Base-by-base conservation (phyloP, 2,329 filamentous ascomycete species). In the Colletotrichum liriopes region DNA sequence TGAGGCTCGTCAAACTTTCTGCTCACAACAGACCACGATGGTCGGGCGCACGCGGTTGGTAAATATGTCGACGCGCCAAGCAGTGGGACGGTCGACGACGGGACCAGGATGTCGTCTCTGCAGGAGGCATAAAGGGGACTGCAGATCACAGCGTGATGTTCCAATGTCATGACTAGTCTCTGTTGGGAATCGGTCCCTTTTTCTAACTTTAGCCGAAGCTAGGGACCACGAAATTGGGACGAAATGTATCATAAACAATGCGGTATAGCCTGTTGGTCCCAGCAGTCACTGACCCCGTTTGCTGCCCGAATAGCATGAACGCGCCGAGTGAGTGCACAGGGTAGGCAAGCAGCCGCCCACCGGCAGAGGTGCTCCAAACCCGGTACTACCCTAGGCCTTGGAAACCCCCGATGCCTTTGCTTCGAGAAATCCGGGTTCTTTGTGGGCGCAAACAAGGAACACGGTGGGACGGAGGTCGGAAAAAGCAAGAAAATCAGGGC, bases 131-230 rank as follows among this genome's bases (percentile, higher is more conserved):
- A 60, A 70, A 72, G 59, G 70, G 70, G 59, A 60, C 59, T 35
- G 54, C 59, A 39, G 65, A 72, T 70, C 65, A 65, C 65, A 70
- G 64, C 59, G 65, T 65, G 65, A 68, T 60, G 60, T 29, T 29
- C 47, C 54, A 59, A 65, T 72, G 65, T 35, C 70, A 72, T 70
- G 70, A 72, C 70, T 70, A 72, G 70, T 59, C 54, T 47, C 35
- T 49, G 67, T 61, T 59, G 54, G 56, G 45, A 60, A 49, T 65
- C 47, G 47, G 65, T 41, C 59, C 65, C 59, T 64, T 39, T 62
- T 64, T 43, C 70, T 70, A 72, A 72, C 59, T 64, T 69, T 70
- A 43, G 70, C 23, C n/a, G 29, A 65, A 58, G 43, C 35, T 47
- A 47, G 54, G 65, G 58, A 60, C 58, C 39, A 37, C 39, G 43